Evolutionary conservation across 2,329 filamentous ascomycete species (phyloP).

Genomic region (Ascochyta fabae): DNA sequence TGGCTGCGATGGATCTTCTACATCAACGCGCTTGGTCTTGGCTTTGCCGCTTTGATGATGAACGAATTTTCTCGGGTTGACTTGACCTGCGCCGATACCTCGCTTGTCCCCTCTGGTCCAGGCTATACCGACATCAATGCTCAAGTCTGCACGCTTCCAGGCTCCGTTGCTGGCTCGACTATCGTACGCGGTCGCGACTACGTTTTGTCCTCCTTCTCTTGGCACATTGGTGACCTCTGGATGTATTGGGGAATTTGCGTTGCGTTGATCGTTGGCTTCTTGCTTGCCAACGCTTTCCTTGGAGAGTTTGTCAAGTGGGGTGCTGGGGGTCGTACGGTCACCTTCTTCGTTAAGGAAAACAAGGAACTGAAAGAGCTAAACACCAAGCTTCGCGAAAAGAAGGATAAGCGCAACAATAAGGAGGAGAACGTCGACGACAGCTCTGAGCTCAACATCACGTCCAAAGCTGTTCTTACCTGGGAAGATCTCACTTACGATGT

Average conservation of each 20-base stretch:
- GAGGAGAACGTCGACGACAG: slow-evolving; percentile 50
- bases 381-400: slow-evolving; percentile 65
- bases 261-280: slow-evolving; percentile 75
- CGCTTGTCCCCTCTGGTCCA: slow-evolving; percentile 73
- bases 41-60: slow-evolving; percentile 80
- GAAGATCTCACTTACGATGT: slow-evolving; percentile 68
- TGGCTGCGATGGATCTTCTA: slow-evolving; percentile 89
- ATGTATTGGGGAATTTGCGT: slow-evolving; percentile 70
- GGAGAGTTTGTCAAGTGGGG: slow-evolving; percentile 81
- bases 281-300: slow-evolving; percentile 73
- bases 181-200: slow-evolving; percentile 72
- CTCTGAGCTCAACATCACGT: slow-evolving; percentile 59
- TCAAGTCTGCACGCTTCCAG: slow-evolving; percentile 82
- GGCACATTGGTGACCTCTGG: slow-evolving; percentile 73
- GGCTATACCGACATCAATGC: slow-evolving; percentile 74
- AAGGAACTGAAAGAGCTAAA: slow-evolving; percentile 72
- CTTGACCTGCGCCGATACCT: slow-evolving; percentile 71
- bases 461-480: slow-evolving; percentile 65
- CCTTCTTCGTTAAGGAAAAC: slow-evolving; percentile 75
- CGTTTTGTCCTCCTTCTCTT: slow-evolving; percentile 71
- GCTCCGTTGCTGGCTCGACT: slow-evolving; percentile 69
- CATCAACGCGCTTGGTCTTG: slow-evolving; percentile 77
- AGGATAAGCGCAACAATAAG: slow-evolving; percentile 58
- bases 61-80: slow-evolving; percentile 79
- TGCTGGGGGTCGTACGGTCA: slow-evolving; percentile 80